These are phyloP conservation scores for Melampsora larici-populina DNA, from an alignment of 1,284 basidiomycete genomes.

Conservation along the genomic window DNA sequence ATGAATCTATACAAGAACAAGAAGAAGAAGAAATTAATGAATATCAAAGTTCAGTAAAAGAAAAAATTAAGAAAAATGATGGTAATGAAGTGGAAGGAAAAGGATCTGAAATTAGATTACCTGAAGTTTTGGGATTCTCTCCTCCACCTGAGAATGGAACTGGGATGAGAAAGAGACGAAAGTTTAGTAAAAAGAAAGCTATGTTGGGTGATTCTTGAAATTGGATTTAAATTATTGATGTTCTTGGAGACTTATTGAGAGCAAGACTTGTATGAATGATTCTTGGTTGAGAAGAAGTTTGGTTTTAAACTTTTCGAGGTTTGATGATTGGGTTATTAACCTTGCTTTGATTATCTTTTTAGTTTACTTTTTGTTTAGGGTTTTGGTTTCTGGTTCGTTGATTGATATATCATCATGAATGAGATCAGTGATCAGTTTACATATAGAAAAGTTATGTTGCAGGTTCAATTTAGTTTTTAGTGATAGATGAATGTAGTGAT, in stretches of 20 bases:
- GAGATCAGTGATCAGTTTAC: too few species aligned
- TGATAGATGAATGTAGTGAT: too few species aligned
- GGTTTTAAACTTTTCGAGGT: too few species aligned
- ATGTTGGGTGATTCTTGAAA: conserved; percentile 34
- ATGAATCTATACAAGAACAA: neutral
- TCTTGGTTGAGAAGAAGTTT: too few species aligned
- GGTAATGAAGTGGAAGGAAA: neutral
- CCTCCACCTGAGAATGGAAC: conserved; percentile 29
- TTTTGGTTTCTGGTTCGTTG: conserved; percentile 56
- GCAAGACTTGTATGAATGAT: too few species aligned
- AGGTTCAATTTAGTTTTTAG: too few species aligned
- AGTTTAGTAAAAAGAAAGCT: conserved; percentile 38
- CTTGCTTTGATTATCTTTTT: conserved; percentile 62
- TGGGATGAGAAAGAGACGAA: conserved; percentile 36
- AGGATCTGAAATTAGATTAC: neutral
- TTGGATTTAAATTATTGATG: neutral
- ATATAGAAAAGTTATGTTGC: too few species aligned
- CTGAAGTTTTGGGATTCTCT: conserved; percentile 33
- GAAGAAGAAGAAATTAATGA: neutral
- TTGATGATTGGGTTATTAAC: too few species aligned
- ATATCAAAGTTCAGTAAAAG: conserved; percentile 8
- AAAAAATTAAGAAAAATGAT: neutral
- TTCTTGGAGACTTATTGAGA: too few species aligned
- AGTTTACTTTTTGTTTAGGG: conserved; percentile 60
- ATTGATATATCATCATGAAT: too few species aligned